Evolutionary conservation across 2,329 filamentous ascomycete species (phyloP).

Genomic region (Chaetomium sp.): DNA sequence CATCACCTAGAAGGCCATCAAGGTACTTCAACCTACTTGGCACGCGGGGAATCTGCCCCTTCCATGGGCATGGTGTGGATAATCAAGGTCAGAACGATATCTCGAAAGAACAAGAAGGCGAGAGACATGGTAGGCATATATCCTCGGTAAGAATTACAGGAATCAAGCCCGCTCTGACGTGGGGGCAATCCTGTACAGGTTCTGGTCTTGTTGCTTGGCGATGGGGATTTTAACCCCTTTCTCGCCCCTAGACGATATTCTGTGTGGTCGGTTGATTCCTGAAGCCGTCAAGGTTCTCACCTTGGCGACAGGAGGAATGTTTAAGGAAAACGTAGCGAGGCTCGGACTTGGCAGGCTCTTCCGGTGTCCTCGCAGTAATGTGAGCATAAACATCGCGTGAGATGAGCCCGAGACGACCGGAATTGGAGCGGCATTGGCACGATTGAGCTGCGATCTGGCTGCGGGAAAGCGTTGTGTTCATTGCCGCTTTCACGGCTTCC

Average conservation of each 20-base stretch:
- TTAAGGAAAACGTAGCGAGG: background rate
- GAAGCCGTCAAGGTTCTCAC: background rate
- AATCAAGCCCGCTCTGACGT: background rate
- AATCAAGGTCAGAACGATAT: background rate
- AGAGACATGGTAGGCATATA: background rate
- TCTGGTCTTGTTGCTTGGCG: background rate
- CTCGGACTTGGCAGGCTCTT: background rate
- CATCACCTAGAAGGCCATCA: background rate
- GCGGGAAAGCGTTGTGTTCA: too few relatives aligned
- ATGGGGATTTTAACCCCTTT: background rate
- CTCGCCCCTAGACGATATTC: too few relatives aligned
- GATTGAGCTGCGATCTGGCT: too few relatives aligned
- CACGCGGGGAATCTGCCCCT: background rate
- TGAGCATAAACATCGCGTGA: too few relatives aligned
- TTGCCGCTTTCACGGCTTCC: too few relatives aligned
- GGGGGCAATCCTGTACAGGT: background rate
- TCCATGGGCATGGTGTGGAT: background rate
- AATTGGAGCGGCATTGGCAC: too few relatives aligned
- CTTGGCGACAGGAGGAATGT: background rate
- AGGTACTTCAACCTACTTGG: slow-evolving; percentile 3
- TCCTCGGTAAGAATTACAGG: background rate
- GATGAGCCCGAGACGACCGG: too few relatives aligned
- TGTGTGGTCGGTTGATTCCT: background rate
- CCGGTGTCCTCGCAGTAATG: background rate
- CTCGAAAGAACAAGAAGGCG: background rate